These are phyloP conservation scores for Micractinium conductrix DNA, from an alignment of 139 green algal genomes.

Conservation along the genomic window DNA sequence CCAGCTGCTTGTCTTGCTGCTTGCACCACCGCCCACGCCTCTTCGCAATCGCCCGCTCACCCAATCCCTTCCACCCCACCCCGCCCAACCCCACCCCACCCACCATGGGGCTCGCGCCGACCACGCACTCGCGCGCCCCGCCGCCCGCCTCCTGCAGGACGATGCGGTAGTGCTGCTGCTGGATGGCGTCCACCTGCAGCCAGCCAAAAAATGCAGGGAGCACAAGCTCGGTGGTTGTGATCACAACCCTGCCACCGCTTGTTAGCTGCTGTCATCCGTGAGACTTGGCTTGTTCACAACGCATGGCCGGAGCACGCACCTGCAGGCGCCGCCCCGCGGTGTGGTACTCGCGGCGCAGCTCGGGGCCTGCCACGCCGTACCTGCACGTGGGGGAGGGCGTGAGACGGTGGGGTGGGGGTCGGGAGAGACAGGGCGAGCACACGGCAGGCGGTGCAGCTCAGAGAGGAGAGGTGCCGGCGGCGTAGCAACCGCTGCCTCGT, in stretches of 20 bases:
- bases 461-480: not conserved
- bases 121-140: not conserved
- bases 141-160: not conserved
- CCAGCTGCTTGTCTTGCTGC: no score
- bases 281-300: no score
- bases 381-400: not conserved
- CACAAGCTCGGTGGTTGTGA: no score
- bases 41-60: no score
- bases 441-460: not conserved
- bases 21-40: not conserved
- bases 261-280: no score
- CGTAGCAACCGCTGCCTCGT: not conserved
- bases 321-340: conserved; percentile 19
- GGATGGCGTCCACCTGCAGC: no score
- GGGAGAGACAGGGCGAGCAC: no score
- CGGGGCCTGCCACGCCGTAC: conserved; percentile 59
- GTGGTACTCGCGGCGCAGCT: conserved; percentile 44
- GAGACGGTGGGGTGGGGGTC: no score
- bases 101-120: conserved; percentile 3
- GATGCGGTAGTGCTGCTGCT: conserved; percentile 23
- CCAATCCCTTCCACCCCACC: not conserved
- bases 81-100: not conserved
- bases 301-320: no score
- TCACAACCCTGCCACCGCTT: no score
- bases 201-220: no score